Evolutionary conservation across 345 rosid genomes (phyloP), one percentile per base, ranked within the genome.

Genomic region (Lepidium aucheri): DNA sequence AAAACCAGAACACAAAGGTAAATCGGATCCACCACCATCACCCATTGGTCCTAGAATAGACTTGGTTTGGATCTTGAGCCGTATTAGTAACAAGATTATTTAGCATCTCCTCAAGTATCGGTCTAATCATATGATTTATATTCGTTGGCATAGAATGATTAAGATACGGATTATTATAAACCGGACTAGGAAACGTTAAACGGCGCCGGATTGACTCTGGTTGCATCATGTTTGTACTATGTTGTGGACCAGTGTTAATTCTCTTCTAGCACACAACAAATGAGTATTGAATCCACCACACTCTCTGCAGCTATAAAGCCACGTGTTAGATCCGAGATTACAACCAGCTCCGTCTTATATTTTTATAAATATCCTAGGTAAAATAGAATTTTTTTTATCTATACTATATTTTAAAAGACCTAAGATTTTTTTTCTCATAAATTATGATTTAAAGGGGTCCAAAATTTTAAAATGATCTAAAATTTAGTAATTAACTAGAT

Each of bases 251-350:
- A 41, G 60, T 13, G 60, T 13, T 40, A 51, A 43, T 16, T 61
- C 50, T 50, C 68, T 30, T 6, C 64, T 52, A 47, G 80, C 76
- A 34, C 87, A 85, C 11, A 28, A 41, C 63, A 79, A 41, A 64
- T 81, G 85, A 71, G 77, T 80, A 54, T 85, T 77, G 46, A 81
- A 81, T 26, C 54, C 81, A 57, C 84, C 50, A 38, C 72, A 76
- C 12, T 57, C 58, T 20, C 54, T 47, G 47, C 87, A 85, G 69
- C 79, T 66, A 51, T 79, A 79, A 6, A 76, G 71, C 87, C 82
- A 85, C 10, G 74, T 71, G 20, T 71, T 66, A 13, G 68, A 68
- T 32, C 82, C 84, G 11, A 53, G 13, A 13, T 24, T 69, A n/a
- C n/a, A n/a, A n/a, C n/a, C 22, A 20, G 22, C 22, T 2, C 22